Base-by-base conservation (phyloP, 495 filamentous ascomycete species). In the Penicillium coffeae region DNA sequence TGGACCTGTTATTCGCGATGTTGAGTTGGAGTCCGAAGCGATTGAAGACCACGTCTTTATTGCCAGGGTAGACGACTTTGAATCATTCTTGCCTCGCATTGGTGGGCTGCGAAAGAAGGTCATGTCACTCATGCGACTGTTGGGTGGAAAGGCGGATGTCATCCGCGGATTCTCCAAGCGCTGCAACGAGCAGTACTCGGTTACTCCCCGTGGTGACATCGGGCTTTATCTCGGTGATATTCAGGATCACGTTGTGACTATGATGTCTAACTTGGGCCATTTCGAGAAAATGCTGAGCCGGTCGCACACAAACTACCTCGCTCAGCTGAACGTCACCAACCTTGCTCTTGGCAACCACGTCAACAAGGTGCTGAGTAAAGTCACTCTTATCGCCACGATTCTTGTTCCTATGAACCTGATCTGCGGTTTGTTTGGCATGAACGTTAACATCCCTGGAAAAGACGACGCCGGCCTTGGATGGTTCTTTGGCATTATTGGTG, bases 171-270 rank as follows among this genome's bases (percentile, higher is more conserved):
- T 98, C 62, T 91, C 93, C 25, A 98, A 98, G 70, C 86, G 93
- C 37, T 98, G 93, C 79, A 98, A 96, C 67, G 90, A 95, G 56
- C 87, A 95, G 51, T 97, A 93, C 75, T 84, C 88, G 54, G 85
- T 96, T 40, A 94, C 93, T 10, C 93, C 93, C 0, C 86, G 89
- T 20, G 90, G 89, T 65, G 93, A 98, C 63, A 95, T 98, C 58
- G 93, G 91, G 12, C 78, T 98, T 50, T 98, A 97, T 60, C 75
- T 98, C 2, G 88, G 89, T 51, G 93, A 98, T 73, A 95, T 97
- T 51, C 93, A 98, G 64, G 93, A 98, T 70, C 93, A 98, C 77
- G 92, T 98, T 27, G 89, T 98, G 25, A 97, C 93, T 50, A 96
- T 97, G 93, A 94, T 95, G 81, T 88, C 84, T 54, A 98, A 95